Conservation (phyloP, 1,139 yeast genomes). For the Dujonia santamariae region DNA sequence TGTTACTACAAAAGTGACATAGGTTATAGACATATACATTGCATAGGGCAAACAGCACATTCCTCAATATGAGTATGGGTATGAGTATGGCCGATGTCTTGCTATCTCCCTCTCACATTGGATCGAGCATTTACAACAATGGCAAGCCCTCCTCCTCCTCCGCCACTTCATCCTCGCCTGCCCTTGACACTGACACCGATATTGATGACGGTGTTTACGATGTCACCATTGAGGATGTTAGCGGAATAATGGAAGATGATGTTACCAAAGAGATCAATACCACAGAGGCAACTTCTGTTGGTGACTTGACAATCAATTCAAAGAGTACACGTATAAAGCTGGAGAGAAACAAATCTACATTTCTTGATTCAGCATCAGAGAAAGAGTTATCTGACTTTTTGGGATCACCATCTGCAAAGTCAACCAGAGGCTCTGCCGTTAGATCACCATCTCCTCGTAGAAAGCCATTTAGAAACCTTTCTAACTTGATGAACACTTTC, state of each 20-base stretch:
- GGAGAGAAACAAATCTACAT: slow-evolving; percentile 6
- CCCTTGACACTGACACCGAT: slow-evolving; percentile 2
- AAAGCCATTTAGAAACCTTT: slow-evolving; percentile 19
- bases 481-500: slow-evolving; percentile 6
- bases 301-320: not conserved
- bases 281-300: slow-evolving; percentile 3
- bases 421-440: no score
- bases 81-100: slow-evolving; percentile 2
- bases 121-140: not conserved
- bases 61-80: no score
- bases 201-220: slow-evolving; percentile 1
- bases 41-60: no score
- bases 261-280: slow-evolving; percentile 2
- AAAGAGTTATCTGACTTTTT: slow-evolving; percentile 6
- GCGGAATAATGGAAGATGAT: not conserved
- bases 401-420: not conserved
- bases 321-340: slow-evolving; percentile 1
- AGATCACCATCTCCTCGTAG: no score
- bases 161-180: no score
- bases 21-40: no score
- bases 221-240: slow-evolving; percentile 1
- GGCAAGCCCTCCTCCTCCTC: no score
- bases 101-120: slow-evolving; percentile 4
- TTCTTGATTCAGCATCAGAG: slow-evolving; percentile 8
- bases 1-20: no score